Evolutionary conservation across 441 rosid genomes (phyloP), one percentile per base, ranked within the genome.

Genomic region (Adansonia madagascariensis): DNA sequence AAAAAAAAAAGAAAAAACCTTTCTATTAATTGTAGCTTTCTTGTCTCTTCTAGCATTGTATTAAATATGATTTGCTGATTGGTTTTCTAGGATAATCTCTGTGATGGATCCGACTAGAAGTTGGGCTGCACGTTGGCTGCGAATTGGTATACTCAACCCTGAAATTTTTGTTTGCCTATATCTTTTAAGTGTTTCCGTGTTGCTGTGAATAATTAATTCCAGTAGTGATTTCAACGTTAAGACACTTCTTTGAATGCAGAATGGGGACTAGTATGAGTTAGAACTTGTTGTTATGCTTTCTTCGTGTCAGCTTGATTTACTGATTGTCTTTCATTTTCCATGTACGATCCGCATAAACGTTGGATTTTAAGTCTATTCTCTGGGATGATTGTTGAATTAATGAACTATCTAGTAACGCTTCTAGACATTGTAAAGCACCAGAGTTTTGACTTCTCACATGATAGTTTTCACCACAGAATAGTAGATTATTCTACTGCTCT

Each of bases 81-180:
- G 7, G 24, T 22, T 47, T 17, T 60, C 7, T 22, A 92, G 98
- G 76, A 89, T 91, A 79, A 93, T 96, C 73, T 90, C 98, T 74
- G 90, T 96, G 79, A 96, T 94, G 97, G 98, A 96, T 80, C 98
- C 99, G 17, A 80, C 80, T 53, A 87, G 94, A 84, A 92, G 96
- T 75, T 96, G 98, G 98, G 97, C 95, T 52, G 98, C 97, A 68
- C 91, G 98, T 24, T 94, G 97, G 98, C 78, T 94, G 77, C 84
- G 96, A 84, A 91, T 91, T 75, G 96, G 98, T 94, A 91, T 67
- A 85, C 82, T 72, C 49, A n/a, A 53, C 31, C 3, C 27, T 24
- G 11, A 44, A 39, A 3, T 9, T 63, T 53, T 8, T 46, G 11
- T 46, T 18, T 12, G 18, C n/a, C 3, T 22, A 4, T 43, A 12